Conservation (phyloP, 1,139 yeast species). For the Saccharomycopsis hybrid region DNA sequence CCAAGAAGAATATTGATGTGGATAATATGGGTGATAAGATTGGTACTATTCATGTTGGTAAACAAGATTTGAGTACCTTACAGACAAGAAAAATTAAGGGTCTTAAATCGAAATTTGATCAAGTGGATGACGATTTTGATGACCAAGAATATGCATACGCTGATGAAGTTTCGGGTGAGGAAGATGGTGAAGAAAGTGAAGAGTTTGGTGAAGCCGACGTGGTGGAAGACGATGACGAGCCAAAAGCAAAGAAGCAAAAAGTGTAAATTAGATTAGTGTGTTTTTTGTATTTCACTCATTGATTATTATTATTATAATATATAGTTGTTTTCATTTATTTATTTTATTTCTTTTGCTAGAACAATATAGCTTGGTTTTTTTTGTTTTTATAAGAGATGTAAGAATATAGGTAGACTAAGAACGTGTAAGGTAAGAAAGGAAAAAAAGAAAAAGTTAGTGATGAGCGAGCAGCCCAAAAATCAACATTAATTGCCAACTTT, state of each 20-base stretch:
- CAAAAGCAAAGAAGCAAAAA: constrained; percentile 35
- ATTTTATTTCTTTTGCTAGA: too few relatives aligned
- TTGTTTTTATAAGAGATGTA: too few relatives aligned
- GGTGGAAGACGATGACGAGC: constrained; percentile 25
- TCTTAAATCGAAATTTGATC: constrained; percentile 79
- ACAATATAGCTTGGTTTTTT: too few relatives aligned
- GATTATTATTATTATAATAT: too few relatives aligned
- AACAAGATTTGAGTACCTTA: constrained; percentile 81
- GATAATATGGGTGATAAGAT: constrained; percentile 95
- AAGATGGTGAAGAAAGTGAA: constrained; percentile 35
- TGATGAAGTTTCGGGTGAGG: constrained; percentile 22
- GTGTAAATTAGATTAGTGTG: constrained; percentile 14
- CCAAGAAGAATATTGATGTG: constrained; percentile 81
- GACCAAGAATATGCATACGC: constrained; percentile 31
- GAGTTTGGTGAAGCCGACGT: constrained; percentile 23
- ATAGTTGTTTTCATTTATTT: not conserved
- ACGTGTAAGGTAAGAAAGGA: too few relatives aligned
- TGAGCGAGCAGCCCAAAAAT: too few relatives aligned
- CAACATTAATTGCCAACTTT: not conserved
- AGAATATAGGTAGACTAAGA: too few relatives aligned
- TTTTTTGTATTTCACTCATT: too few relatives aligned
- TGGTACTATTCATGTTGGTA: constrained; percentile 93
- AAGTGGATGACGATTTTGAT: constrained; percentile 51
- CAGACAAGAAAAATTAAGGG: constrained; percentile 99
- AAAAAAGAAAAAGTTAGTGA: too few relatives aligned